Evolutionary conservation across 2,329 filamentous ascomycete genomes (phyloP).

Genomic region (Hymenoscyphus linearis): DNA sequence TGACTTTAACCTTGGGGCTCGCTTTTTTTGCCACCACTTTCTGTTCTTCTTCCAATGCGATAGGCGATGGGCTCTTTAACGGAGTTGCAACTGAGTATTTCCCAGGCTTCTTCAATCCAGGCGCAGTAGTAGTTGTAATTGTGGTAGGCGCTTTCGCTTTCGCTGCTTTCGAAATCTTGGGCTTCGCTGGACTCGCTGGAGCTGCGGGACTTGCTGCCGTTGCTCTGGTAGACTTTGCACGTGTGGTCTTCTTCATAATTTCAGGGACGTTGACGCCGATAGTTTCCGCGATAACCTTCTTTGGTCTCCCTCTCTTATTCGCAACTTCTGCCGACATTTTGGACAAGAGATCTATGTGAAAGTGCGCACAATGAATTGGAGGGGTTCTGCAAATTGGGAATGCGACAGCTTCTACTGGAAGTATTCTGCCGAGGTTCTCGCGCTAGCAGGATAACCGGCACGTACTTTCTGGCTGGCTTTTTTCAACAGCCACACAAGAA

Average conservation of each 20-base stretch:
- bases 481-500: background rate
- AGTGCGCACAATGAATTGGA: background rate
- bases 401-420: background rate
- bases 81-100: background rate
- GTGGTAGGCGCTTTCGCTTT: too few relatives aligned
- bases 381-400: background rate
- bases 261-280: conserved; percentile 18
- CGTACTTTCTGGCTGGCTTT: background rate
- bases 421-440: background rate
- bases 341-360: background rate
- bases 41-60: background rate
- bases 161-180: conserved; percentile 7
- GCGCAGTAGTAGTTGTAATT: background rate
- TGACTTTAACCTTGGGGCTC: background rate
- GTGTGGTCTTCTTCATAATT: conserved; percentile 15
- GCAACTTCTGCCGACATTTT: conserved; percentile 25
- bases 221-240: conserved; percentile 25
- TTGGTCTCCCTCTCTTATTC: conserved; percentile 29
- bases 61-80: background rate
- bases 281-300: conserved; percentile 26
- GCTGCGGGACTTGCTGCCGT: conserved; percentile 10
- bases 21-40: background rate
- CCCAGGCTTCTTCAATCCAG: background rate
- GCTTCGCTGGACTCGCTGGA: conserved; percentile 14
- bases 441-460: conserved; percentile 4